Evolutionary conservation across 352 stramenopile genomes (phyloP).

Genomic region (Detonula confervacea): DNA sequence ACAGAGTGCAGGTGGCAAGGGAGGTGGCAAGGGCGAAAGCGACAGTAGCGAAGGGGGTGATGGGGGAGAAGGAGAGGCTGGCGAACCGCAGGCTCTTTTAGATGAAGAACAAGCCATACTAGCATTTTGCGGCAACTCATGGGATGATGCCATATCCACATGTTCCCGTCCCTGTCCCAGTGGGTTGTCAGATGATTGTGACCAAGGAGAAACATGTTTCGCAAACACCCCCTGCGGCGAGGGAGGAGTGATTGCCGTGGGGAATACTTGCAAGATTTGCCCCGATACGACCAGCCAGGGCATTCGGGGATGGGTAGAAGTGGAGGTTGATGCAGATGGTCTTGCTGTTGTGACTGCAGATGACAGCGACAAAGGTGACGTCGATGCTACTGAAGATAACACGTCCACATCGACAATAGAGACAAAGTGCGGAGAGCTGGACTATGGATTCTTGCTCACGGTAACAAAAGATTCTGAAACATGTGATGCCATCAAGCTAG

Average conservation of each 20-base stretch:
- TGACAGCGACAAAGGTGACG: no score
- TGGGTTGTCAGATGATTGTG: conserved; percentile 72
- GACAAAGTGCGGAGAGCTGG: conserved; percentile 57
- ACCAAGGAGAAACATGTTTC: conserved; percentile 76
- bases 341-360: no score
- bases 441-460: conserved; percentile 49
- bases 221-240: conserved; percentile 74
- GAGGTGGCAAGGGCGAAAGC: not conserved
- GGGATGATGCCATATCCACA: conserved; percentile 74
- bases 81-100: conserved; percentile 40
- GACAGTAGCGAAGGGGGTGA: not conserved
- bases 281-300: conserved; percentile 57
- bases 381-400: no score
- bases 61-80: not conserved
- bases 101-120: conserved; percentile 40
- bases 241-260: conserved; percentile 35
- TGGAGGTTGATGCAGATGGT: conserved; percentile 49
- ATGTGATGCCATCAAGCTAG: conserved; percentile 55
- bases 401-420: no score
- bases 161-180: conserved; percentile 73
- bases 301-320: conserved; percentile 57
- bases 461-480: conserved; percentile 53
- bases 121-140: conserved; percentile 80
- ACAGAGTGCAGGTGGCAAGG: conserved; percentile 28
- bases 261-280: conserved; percentile 66